Evolutionary conservation across 1,284 basidiomycete genomes (phyloP).

Genomic region (Ceratobasidium sp.): DNA sequence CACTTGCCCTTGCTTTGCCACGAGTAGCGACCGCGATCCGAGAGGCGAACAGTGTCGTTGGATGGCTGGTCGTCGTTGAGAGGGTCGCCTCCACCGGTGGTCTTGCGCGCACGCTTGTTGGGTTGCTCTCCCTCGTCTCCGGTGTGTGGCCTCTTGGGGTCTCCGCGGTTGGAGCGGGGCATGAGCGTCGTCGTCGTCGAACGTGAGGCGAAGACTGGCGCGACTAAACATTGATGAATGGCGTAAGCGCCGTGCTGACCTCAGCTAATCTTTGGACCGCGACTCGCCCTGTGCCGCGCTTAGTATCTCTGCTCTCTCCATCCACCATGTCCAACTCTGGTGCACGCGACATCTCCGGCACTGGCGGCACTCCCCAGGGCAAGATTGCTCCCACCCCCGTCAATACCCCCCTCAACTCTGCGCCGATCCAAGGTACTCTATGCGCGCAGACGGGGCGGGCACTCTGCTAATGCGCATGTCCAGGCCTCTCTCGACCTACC

Average conservation of each 20-base stretch:
- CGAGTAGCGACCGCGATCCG: constrained; percentile 6
- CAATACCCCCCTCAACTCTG: constrained; percentile 78
- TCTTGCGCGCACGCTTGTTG: constrained; percentile 12
- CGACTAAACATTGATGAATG: neutral
- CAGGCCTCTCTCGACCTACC: constrained; percentile 57
- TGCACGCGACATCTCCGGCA: constrained; percentile 17
- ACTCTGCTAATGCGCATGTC: neutral
- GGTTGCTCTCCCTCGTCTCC: constrained; percentile 6
- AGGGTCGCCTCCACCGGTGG: neutral
- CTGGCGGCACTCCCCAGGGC: constrained; percentile 11
- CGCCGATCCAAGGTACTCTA: constrained; percentile 57
- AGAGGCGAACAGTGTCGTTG: neutral
- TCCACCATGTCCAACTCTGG: constrained; percentile 32
- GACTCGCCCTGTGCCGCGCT: constrained; percentile 34
- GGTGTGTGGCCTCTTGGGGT: constrained; percentile 21
- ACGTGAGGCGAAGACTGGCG: neutral
- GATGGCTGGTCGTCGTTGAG: neutral
- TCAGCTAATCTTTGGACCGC: constrained; percentile 18
- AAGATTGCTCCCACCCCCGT: constrained; percentile 75
- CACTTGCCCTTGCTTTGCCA: constrained; percentile 35
- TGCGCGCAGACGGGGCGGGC: neutral
- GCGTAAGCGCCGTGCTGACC: constrained; percentile 3
- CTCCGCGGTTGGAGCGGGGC: constrained; percentile 8
- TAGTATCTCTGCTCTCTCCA: neutral
- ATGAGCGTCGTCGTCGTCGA: constrained; percentile 13